A percentile compares a stretch with the other conserved stretches of the same genome.
Conservation (phyloP, 1,284 basidiomycete genomes). For the Austroboletus olivaceoglutinosus region DNA sequence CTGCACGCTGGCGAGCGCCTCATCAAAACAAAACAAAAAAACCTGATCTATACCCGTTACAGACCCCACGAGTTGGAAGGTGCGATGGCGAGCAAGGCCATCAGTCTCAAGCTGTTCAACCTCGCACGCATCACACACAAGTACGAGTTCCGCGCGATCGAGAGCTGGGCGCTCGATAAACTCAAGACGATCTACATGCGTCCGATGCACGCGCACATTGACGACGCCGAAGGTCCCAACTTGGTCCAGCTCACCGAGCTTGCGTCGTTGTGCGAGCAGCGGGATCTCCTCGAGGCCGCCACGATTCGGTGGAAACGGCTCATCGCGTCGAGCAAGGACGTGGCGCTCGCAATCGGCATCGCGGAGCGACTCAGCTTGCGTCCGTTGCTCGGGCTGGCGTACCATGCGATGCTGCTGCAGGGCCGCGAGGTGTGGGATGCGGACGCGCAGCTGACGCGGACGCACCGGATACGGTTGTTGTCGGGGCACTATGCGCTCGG, state of each 20-base stretch:
- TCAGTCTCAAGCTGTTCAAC: constrained; percentile 43
- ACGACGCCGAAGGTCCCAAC: constrained; percentile 33
- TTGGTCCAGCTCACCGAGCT: constrained; percentile 45
- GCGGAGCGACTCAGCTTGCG: constrained; percentile 45
- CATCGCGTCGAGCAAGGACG: constrained; percentile 42
- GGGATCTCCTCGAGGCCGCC: constrained; percentile 41
- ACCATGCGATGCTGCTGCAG: constrained; percentile 44
- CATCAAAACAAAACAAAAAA: too few relatives aligned
- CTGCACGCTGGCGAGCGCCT: not conserved
- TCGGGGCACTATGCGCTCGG: constrained; percentile 44
- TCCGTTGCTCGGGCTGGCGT: constrained; percentile 40
- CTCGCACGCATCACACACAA: constrained; percentile 55
- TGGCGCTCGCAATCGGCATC: constrained; percentile 41
- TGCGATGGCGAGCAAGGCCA: constrained; percentile 41
- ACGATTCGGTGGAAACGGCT: constrained; percentile 42
- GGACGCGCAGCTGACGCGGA: constrained; percentile 36
- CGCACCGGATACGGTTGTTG: constrained; percentile 42
- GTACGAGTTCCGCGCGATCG: constrained; percentile 52
- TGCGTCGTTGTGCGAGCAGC: constrained; percentile 44
- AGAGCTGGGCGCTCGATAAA: constrained; percentile 47
- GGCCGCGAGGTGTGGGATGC: constrained; percentile 43
- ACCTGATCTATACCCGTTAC: constrained; percentile 5
- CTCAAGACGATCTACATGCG: constrained; percentile 41
- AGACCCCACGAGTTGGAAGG: constrained; percentile 50
- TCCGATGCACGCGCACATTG: constrained; percentile 28